Evolutionary conservation across 768 basidiomycete species (phyloP), one percentile per base, ranked within the genome.

Genomic region (Trametes villosa): DNA sequence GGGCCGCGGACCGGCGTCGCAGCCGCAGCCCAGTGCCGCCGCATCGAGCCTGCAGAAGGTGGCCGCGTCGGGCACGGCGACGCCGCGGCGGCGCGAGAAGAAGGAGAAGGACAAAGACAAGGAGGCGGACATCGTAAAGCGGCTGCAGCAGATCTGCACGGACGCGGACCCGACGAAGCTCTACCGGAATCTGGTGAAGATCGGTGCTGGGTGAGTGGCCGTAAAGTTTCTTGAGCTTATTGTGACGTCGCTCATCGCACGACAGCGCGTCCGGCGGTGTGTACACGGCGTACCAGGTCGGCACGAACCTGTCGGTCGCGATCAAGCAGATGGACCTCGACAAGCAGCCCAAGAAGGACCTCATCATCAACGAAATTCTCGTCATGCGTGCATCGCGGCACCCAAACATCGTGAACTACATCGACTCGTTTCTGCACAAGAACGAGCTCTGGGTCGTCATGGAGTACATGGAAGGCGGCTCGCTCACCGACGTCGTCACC

Each of bases 321-420:
- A 99, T 99, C 84, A 99, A 99, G 76, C 96, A 98, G 76, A 99
- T 98, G 97, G 97, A 99, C 80, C 83, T 99, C 30, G 96, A 98
- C 76, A 97, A 98, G 78, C 97, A 98, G 70, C 97, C 97, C 41
- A 98, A 98, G 83, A 98, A 98, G 76, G 96, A 98, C 72, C 83
- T 99, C 50, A 98, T 99, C 79, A 98, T 99, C 79, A 98, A 99
- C 76, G 97, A 99, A 76, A 98, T 98, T 66, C 86, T 99, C 65
- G 97, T 98, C 71, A 98, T 99, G 97, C 92, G 96, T 24, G 88
- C 94, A 24, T 92, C 92, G 18, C 84, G 92, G 34, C 96, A 98
- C 73, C 94, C 95, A n/a, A 99, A 99, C 72, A 98, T 98, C 67
- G 96, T 99, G 79, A 98, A 99, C 74, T 99, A 94, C 77, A 98